Evolutionary conservation across 2,329 filamentous ascomycete species (phyloP).

Genomic region (Hypoxylon sp.): DNA sequence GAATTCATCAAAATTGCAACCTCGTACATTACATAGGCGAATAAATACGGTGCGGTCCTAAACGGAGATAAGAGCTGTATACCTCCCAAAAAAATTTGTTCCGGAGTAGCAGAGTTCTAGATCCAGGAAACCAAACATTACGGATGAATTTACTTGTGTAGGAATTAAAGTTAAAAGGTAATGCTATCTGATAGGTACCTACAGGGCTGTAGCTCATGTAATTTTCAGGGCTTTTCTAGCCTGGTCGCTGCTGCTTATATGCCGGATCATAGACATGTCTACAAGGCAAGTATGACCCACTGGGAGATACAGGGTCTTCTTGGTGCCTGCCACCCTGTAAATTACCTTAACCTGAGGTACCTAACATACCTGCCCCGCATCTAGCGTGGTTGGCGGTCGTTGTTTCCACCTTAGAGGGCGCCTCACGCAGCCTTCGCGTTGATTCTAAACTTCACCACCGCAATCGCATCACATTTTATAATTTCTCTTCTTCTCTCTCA

Average conservation of each 20-base stretch:
- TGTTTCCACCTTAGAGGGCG: conserved; percentile 38
- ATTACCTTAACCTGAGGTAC: neutral
- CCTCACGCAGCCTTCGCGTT: conserved; percentile 44
- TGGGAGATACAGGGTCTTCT: neutral
- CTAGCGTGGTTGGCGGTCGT: conserved; percentile 38
- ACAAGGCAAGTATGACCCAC: conserved; percentile 18
- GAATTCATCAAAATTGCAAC: conserved; percentile 16
- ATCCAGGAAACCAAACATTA: neutral
- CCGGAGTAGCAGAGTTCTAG: neutral
- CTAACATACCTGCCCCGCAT: conserved; percentile 37
- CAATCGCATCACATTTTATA: conserved; percentile 40
- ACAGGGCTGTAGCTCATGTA: too few species aligned
- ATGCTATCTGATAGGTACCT: too few species aligned
- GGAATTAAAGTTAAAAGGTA: neutral
- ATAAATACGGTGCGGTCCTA: neutral
- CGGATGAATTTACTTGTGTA: neutral
- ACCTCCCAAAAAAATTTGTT: neutral
- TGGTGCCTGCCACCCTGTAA: neutral
- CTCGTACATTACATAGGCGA: conserved; percentile 2
- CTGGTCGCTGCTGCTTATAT: too few species aligned
- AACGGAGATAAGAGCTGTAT: conserved; percentile 23
- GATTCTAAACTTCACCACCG: conserved; percentile 45
- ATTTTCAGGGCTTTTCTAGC: too few species aligned
- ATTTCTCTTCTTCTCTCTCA: conserved; percentile 25
- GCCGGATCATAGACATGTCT: neutral